Conservation (phyloP, 257 asterid species). For the Cruciata laevipes region DNA sequence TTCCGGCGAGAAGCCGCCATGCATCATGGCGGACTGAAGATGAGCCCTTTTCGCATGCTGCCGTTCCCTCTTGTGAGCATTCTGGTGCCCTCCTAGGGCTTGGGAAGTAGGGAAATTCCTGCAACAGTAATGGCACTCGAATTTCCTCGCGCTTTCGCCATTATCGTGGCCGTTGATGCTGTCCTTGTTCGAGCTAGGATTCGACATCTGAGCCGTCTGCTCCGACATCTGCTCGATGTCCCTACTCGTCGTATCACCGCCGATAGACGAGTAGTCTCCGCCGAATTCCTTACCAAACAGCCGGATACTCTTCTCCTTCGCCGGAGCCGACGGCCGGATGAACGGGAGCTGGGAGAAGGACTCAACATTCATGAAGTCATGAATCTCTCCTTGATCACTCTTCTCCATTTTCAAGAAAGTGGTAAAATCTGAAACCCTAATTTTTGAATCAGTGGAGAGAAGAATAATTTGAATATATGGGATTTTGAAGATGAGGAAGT, state of each 20-base stretch:
- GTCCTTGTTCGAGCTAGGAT: constrained; percentile 20
- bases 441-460: not conserved
- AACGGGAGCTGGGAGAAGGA: constrained; percentile 93
- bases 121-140: constrained; percentile 86
- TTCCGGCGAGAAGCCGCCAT: constrained; percentile 33
- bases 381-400: constrained; percentile 54
- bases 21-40: constrained; percentile 59
- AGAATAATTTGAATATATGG: not conserved
- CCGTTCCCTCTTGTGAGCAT: constrained; percentile 87
- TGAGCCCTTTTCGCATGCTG: constrained; percentile 80
- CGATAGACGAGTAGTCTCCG: not conserved
- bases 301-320: constrained; percentile 49
- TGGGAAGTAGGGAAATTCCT: constrained; percentile 90
- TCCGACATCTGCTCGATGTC: not conserved
- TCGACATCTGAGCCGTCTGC: constrained; percentile 5
- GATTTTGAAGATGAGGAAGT: constrained; percentile 7
- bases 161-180: not conserved
- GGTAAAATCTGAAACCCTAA: not conserved
- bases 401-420: constrained; percentile 39
- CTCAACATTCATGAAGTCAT: constrained; percentile 77
- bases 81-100: constrained; percentile 94
- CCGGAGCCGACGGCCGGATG: constrained; percentile 51
- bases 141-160: constrained; percentile 37
- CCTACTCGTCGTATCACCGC: too few species aligned
- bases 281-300: constrained; percentile 85